A percentile compares a stretch with the other conserved stretches of the same genome.
phyloP scores from a whole-genome alignment of 768 basidiomycete species.

The Scleroderma citrinum region DNA sequence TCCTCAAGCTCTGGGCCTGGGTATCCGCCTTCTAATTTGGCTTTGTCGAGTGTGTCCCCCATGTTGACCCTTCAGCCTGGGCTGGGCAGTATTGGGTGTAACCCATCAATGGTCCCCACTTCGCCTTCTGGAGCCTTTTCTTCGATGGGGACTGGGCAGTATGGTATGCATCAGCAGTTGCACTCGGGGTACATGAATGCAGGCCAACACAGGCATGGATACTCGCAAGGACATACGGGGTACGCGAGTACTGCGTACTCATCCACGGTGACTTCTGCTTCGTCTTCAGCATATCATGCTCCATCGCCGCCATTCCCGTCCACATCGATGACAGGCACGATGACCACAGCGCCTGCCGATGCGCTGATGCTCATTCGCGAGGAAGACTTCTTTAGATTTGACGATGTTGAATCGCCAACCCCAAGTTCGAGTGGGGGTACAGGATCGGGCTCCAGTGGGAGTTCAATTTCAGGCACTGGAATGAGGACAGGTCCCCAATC shows the following conservation, averaged over 20 bases:
- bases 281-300: not conserved
- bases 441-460: not conserved
- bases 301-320: not conserved
- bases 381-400: conserved; percentile 1
- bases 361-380: not conserved
- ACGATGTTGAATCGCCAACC: not conserved
- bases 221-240: not conserved
- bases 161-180: not conserved
- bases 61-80: not conserved
- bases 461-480: not conserved
- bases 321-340: not conserved
- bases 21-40: not conserved
- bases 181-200: not conserved
- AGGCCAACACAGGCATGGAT: not conserved
- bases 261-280: not conserved
- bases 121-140: not conserved
- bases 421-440: not conserved
- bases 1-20: not conserved
- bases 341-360: not conserved
- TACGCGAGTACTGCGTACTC: not conserved
- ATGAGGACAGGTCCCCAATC: not conserved
- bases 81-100: not conserved
- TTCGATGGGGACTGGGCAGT: not conserved
- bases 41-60: not conserved
- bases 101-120: not conserved